Evolutionary conservation across 2,329 filamentous ascomycete species (phyloP).

Genomic region (Phialophora verrucosa): DNA sequence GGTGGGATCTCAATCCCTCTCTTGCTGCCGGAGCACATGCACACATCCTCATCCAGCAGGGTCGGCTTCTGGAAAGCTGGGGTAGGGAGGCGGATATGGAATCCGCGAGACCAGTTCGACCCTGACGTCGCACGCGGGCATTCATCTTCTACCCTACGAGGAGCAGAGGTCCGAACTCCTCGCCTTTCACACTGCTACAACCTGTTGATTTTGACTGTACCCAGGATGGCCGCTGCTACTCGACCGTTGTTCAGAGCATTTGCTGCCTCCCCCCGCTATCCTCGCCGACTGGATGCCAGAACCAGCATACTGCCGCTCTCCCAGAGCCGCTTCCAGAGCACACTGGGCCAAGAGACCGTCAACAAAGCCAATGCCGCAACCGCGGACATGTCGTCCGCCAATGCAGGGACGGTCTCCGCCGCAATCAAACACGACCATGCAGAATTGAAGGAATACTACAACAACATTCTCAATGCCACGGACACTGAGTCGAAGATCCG

Average conservation of each 20-base stretch:
- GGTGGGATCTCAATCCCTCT: not conserved
- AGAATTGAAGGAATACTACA: conserved; percentile 51
- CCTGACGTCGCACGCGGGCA: not conserved
- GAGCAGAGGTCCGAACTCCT: not conserved
- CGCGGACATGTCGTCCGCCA: conserved; percentile 2
- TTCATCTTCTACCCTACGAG: not conserved
- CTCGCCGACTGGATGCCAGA: not conserved
- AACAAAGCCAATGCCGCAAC: not conserved
- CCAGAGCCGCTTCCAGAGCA: not conserved
- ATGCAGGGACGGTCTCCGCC: not conserved
- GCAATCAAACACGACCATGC: conserved; percentile 52
- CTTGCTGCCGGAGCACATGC: not conserved
- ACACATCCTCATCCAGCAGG: not conserved
- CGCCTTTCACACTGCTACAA: not conserved
- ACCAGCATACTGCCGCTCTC: not conserved
- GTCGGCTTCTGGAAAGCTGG: not conserved
- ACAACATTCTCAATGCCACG: conserved; percentile 49
- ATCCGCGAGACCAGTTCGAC: not conserved
- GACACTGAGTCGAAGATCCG: conserved; percentile 52
- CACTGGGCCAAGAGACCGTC: not conserved
- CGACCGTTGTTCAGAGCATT: not conserved
- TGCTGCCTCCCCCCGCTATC: not conserved
- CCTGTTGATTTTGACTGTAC: not conserved
- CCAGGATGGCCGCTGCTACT: not conserved
- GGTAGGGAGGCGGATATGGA: not conserved